Evolutionary conservation across 176 grass and related monocot species (phyloP), one percentile per base, ranked within the genome.

Genomic region (Lolium multiflorum): DNA sequence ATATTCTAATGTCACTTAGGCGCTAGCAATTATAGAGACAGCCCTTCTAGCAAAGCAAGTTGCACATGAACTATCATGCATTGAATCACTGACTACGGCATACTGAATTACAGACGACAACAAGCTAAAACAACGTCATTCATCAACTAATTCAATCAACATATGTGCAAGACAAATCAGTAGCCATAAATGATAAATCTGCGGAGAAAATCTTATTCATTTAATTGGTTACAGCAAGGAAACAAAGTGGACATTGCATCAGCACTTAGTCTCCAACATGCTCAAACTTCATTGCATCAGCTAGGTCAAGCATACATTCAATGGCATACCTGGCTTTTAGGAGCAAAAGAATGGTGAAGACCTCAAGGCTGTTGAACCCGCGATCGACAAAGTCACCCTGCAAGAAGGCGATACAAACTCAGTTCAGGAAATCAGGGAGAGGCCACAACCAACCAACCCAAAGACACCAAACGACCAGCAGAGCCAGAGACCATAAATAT

Each of bases 401-500:
- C 73, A 52, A 6, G 4, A 7, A 50, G 22, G 0, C 6, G 84
- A 71, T 44, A 81, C 6, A 84, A 15, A 6, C 73, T 35, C 25
- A 35, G 25, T 12, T 54, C 25, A 54, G 48, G 0, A 76, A 76
- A 76, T 1, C 73, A 71, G 38, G 16, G 0, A 0, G 3, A 0
- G 3, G 49, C 3, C 47, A 28, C 1, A 28, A 22, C 3, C 11
- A 13, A 50, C 63, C 7, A 52, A 3, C 9, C 4, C 5, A 35
- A 35, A 31, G 0, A 11, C 48, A 76, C 1, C 3, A 54, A 54
- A 54, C 13, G 0, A 4, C 0, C 14, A 76, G 48, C 73, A 18
- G 47, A 74, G 35, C 3, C 14, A 25, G 87, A 35, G 61, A 95
- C 88, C 93, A 95, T 95, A 43, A 92, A 95, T 52, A 95, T 95